Percentiles rank a stretch among this genome's conserved stretches.
Evolutionary conservation across 768 basidiomycete species (phyloP).

Genomic region (Royoungia palumana): DNA sequence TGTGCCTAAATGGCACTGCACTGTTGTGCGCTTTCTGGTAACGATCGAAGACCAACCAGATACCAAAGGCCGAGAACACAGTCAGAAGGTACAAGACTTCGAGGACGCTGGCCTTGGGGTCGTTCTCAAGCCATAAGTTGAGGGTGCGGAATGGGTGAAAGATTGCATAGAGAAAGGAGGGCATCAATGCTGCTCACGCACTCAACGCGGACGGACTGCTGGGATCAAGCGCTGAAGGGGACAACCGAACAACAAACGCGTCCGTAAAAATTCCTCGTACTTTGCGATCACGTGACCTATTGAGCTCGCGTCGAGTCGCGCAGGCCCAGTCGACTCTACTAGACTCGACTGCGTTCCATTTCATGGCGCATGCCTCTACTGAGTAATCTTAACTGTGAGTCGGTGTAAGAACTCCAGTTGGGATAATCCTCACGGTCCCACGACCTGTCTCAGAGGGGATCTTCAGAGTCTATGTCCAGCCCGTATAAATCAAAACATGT

Average conservation of each 20-base stretch:
- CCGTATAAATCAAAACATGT: no score
- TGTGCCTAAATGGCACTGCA: conserved; percentile 62
- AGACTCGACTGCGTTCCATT: no score
- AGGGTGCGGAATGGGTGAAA: conserved; percentile 53
- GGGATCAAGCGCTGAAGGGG: not conserved
- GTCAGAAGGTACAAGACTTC: conserved; percentile 67
- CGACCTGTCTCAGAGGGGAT: no score
- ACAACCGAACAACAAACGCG: conserved; percentile 12
- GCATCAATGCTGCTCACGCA: conserved; percentile 21
- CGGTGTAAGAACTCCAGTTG: no score
- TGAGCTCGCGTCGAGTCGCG: no score
- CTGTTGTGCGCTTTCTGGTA: conserved; percentile 73
- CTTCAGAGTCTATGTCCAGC: no score
- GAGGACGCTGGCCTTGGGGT: conserved; percentile 46
- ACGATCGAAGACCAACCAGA: conserved; percentile 73
- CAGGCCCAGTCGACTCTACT: no score
- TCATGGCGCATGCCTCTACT: no score
- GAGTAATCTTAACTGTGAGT: no score
- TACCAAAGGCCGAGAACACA: conserved; percentile 71
- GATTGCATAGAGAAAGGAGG: conserved; percentile 34
- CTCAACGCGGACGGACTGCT: not conserved
- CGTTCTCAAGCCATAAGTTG: conserved; percentile 46
- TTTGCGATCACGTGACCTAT: conserved; percentile 20
- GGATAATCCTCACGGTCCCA: no score
- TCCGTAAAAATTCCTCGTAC: conserved; percentile 3